Evolutionary conservation across 2,329 filamentous ascomycete species (phyloP), one percentile per base, ranked within the genome.

Genomic region (Cylindrodendrum hubeiense): DNA sequence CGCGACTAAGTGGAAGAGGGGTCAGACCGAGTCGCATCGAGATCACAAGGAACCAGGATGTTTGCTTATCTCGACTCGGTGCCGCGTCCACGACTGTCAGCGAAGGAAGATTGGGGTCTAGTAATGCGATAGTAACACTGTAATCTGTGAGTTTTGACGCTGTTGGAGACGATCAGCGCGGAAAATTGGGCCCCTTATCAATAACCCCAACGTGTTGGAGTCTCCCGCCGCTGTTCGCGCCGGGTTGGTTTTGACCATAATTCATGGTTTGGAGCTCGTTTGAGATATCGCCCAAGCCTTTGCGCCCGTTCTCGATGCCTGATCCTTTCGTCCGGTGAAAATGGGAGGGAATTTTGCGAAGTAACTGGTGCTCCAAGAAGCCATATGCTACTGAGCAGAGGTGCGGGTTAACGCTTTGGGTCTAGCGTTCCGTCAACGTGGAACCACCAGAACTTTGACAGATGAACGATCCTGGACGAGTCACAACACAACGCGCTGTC

Each of bases 131-230:
- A 44, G 26, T 4, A 43, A 34, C 56, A 17, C 52, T 17, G 60
- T 44, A 33, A 44, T 24, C n/a, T 44, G 26, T 50, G 37, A 52
- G 52, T 39, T 37, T 52, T 28, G 37, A 37, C 19, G 9, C 12
- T 24, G 34, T 62, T 28, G 34, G 37, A 46, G 22, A 22, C 22
- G 24, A 28, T 24, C 39, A n/a, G 26, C 22, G 17, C 6, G 9
- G 17, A 52, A 62, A 61, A 62, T 10, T 44, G 60, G 52, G 34
- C 30, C 57, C 17, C 60, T 62, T 57, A 62, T 62, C 60, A 50
- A 24, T 19, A 24, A 44, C 24, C 44, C 28, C 46, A n/a, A 57
- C 17, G 10, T 8, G 26, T 28, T 30, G 34, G 44, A 34, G 44
- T 51, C 37, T 5, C 17, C 46, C 41, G 60, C 46, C 41, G 60